Evolutionary conservation across 1,284 basidiomycete species (phyloP).

Genomic region (Athelia sp.): DNA sequence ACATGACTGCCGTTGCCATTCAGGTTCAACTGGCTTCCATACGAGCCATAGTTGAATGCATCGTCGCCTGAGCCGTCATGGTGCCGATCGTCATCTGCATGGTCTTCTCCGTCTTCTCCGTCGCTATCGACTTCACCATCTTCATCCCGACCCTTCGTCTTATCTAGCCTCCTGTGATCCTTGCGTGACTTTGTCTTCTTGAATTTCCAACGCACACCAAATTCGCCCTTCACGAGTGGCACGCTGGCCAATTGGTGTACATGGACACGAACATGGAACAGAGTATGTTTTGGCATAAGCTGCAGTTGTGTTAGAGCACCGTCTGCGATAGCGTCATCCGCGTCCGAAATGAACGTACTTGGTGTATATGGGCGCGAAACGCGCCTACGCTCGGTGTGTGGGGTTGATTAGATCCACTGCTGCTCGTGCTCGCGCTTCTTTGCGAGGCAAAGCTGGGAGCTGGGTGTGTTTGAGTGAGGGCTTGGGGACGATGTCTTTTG

Average conservation of each 20-base stretch:
- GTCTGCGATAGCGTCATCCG: neutral
- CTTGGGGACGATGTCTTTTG: neutral
- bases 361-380: neutral
- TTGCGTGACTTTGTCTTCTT: slow-evolving; percentile 49
- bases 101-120: slow-evolving; percentile 19
- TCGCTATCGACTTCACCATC: slow-evolving; percentile 19
- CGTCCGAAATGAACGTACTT: neutral
- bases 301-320: neutral
- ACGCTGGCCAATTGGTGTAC: slow-evolving; percentile 75
- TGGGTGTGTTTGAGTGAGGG: neutral
- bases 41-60: neutral
- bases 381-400: neutral
- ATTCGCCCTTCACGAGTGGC: slow-evolving; percentile 72
- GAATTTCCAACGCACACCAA: slow-evolving; percentile 73
- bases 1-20: slow-evolving; percentile 23
- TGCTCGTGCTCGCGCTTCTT: neutral
- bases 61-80: neutral
- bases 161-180: slow-evolving; percentile 21
- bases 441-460: neutral
- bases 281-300: slow-evolving; percentile 53
- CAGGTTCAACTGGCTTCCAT: slow-evolving; percentile 5
- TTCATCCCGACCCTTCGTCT: slow-evolving; percentile 22
- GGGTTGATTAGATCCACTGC: neutral
- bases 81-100: slow-evolving; percentile 16
- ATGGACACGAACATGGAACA: slow-evolving; percentile 60